Conservation (phyloP, 495 filamentous ascomycete species). For the Friedmanniomyces endolithicus region DNA sequence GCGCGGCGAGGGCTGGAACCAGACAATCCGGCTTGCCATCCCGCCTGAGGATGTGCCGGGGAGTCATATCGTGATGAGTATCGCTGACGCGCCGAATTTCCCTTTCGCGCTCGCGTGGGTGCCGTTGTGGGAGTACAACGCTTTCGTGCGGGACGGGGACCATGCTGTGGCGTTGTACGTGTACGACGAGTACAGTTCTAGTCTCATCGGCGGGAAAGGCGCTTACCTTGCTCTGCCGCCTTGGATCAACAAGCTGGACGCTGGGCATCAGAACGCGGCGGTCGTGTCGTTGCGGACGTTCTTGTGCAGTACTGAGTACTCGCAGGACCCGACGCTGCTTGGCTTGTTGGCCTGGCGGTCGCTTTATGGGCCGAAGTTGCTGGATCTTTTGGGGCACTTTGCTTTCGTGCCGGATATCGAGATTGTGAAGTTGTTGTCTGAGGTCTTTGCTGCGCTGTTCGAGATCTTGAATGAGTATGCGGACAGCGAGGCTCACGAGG, state of each 20-base stretch:
- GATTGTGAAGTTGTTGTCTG: slow-evolving; percentile 80
- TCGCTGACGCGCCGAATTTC: slow-evolving; percentile 70
- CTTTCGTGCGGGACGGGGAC: slow-evolving; percentile 76
- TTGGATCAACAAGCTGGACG: slow-evolving; percentile 60
- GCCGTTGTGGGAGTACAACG: slow-evolving; percentile 84
- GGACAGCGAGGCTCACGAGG: slow-evolving; percentile 63
- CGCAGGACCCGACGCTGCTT: slow-evolving; percentile 80
- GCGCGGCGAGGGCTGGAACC: slow-evolving; percentile 68
- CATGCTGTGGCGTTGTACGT: slow-evolving; percentile 76
- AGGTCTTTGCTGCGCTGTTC: slow-evolving; percentile 88
- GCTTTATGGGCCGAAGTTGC: slow-evolving; percentile 52
- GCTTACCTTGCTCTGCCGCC: slow-evolving; percentile 79
- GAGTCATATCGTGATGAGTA: slow-evolving; percentile 77
- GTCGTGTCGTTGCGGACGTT: slow-evolving; percentile 70
- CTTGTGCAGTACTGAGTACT: slow-evolving; percentile 90
- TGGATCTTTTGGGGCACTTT: slow-evolving; percentile 63
- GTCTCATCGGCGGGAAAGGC: slow-evolving; percentile 53
- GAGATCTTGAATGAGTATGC: slow-evolving; percentile 78
- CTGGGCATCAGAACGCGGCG: slow-evolving; percentile 61
- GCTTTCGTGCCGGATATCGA: slow-evolving; percentile 95
- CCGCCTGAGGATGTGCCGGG: slow-evolving; percentile 66
- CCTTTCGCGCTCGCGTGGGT: slow-evolving; percentile 87
- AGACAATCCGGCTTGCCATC: slow-evolving; percentile 74
- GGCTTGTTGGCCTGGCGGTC: slow-evolving; percentile 79
- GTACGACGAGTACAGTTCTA: slow-evolving; percentile 58